These are phyloP conservation scores for Leccinum subgranulosum DNA, from an alignment of 768 basidiomycete species.

Conservation along the genomic window DNA sequence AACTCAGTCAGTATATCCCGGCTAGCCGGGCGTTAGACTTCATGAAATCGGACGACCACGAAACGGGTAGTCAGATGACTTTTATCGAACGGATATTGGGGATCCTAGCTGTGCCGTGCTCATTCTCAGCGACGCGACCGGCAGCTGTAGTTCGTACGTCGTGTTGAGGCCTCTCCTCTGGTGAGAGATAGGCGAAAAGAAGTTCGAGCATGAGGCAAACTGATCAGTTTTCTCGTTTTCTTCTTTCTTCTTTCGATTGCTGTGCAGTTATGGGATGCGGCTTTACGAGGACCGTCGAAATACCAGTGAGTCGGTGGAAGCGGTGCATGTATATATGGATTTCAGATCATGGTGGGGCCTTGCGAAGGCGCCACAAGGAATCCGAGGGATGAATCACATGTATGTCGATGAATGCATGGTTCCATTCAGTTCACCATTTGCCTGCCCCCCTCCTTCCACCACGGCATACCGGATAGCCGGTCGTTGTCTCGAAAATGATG, in stretches of 20 bases:
- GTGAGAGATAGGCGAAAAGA: neutral
- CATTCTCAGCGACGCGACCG: neutral
- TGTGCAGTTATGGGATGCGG: neutral
- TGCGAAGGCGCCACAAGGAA: neutral
- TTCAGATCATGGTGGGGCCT: neutral
- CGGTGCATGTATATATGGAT: neutral
- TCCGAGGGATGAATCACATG: neutral
- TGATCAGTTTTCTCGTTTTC: neutral
- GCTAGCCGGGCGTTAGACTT: neutral
- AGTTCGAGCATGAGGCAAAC: neutral
- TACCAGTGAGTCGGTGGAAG: neutral
- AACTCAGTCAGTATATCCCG: neutral
- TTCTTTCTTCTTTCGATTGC: neutral
- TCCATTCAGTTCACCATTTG: neutral
- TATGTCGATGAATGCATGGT: neutral
- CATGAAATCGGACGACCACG: neutral
- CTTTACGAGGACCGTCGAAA: neutral
- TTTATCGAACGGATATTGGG: neutral
- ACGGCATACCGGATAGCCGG: neutral
- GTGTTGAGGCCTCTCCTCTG: neutral
- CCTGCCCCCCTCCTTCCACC: neutral
- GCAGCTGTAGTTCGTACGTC: neutral
- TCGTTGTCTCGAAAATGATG: constrained; percentile 1
- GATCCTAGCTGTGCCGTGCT: neutral
- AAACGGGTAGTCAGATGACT: neutral